phyloP scores from a whole-genome alignment of 768 basidiomycete genomes.

The Albatrellus ellisii region DNA sequence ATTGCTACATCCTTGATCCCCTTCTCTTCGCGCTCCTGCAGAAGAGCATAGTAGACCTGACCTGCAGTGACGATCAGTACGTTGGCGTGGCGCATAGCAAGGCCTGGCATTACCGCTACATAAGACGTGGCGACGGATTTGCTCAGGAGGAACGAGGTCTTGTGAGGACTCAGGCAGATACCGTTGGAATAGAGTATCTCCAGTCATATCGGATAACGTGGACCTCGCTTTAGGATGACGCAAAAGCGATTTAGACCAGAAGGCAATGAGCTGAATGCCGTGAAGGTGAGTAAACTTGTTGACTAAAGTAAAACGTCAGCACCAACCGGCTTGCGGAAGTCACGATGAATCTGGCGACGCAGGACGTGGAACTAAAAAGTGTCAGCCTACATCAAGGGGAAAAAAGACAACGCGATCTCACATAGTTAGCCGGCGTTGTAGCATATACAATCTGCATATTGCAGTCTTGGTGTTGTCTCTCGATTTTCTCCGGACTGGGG shows the following conservation, averaged over 20 bases:
- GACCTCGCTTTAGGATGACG: slow-evolving; percentile 93
- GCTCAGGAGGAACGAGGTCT: slow-evolving; percentile 60
- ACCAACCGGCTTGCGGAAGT: slow-evolving; percentile 91
- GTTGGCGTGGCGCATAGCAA: no score
- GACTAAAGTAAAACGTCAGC: not conserved
- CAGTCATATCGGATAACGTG: slow-evolving; percentile 74
- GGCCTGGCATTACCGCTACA: slow-evolving; percentile 47
- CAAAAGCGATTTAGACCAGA: slow-evolving; percentile 95
- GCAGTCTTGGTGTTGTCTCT: slow-evolving; percentile 96
- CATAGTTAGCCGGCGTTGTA: slow-evolving; percentile 93
- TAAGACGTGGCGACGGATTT: slow-evolving; percentile 85
- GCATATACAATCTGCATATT: slow-evolving; percentile 99
- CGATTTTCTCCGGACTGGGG: slow-evolving; percentile 81
- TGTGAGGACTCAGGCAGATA: slow-evolving; percentile 83
- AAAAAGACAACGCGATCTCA: slow-evolving; percentile 21
- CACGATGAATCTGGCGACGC: slow-evolving; percentile 92
- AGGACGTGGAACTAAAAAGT: slow-evolving; percentile 78
- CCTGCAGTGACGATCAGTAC: slow-evolving; percentile 28
- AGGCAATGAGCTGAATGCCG: slow-evolving; percentile 56
- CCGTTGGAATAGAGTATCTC: slow-evolving; percentile 84
- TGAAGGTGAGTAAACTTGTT: slow-evolving; percentile 1
- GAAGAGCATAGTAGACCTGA: slow-evolving; percentile 86
- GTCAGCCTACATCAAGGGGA: slow-evolving; percentile 8
- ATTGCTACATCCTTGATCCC: slow-evolving; percentile 92
- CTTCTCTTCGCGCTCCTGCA: slow-evolving; percentile 82